A percentile compares a stretch with the other conserved stretches of the same genome.
Conservation (phyloP, 2,329 filamentous ascomycete genomes). For the Endoconidiophora polonica region DNA sequence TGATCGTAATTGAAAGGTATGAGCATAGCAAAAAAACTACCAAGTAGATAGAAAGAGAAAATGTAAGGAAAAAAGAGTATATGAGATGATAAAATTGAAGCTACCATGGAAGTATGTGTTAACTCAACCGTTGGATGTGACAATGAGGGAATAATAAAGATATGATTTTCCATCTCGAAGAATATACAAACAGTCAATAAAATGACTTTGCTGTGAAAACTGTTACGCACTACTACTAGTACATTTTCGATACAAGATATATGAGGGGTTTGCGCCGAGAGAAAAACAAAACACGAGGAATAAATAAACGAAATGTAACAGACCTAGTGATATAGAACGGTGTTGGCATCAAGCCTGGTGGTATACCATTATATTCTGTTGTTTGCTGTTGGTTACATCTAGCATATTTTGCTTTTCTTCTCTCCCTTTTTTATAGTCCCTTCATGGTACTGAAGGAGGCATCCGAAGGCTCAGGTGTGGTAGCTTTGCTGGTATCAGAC, state of each 20-base stretch:
- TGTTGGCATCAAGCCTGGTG: background rate
- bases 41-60: constrained; percentile 1
- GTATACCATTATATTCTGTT: no score
- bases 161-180: no score
- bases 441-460: constrained; percentile 10
- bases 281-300: background rate
- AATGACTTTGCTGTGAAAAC: no score
- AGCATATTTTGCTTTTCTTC: no score
- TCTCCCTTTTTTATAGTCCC: constrained; percentile 4
- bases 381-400: no score
- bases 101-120: background rate
- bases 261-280: no score
- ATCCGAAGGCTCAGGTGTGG: constrained; percentile 9
- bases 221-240: no score
- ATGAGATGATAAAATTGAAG: background rate
- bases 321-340: background rate
- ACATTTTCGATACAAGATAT: no score
- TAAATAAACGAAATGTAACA: background rate
- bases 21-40: background rate
- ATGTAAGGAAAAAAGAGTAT: background rate
- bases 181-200: no score
- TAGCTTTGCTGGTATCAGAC: constrained; percentile 10
- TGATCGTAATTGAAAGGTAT: background rate
- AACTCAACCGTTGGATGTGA: no score
- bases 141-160: no score